phyloP scores from a whole-genome alignment of 768 basidiomycete species.

The Lactarius trivialis region DNA sequence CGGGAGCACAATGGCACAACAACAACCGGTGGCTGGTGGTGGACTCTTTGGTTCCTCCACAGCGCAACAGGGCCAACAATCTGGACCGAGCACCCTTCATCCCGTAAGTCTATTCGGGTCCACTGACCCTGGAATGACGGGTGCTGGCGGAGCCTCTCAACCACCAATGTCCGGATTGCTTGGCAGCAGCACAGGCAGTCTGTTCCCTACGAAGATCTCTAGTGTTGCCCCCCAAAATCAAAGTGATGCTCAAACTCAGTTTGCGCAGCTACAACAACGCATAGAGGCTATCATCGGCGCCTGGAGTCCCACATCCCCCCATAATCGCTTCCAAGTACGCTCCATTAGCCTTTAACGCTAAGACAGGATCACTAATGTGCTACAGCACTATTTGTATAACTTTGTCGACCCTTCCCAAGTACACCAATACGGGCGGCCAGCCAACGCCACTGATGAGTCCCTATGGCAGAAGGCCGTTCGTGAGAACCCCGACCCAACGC shows the following conservation, averaged over 20 bases:
- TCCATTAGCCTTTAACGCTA: not conserved
- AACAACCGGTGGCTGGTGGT: slow-evolving; percentile 3
- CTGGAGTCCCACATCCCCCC: slow-evolving; percentile 62
- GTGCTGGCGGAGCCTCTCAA: slow-evolving; percentile 1
- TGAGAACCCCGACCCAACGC: slow-evolving; percentile 77
- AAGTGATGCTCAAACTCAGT: slow-evolving; percentile 57
- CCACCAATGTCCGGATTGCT: slow-evolving; percentile 16
- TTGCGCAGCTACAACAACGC: slow-evolving; percentile 44
- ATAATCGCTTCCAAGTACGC: slow-evolving; percentile 76
- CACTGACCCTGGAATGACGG: not conserved
- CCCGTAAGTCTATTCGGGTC: not conserved
- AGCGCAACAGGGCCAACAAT: slow-evolving; percentile 4
- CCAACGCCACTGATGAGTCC: slow-evolving; percentile 62
- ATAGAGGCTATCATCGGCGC: slow-evolving; percentile 61
- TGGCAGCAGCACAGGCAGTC: slow-evolving; percentile 24
- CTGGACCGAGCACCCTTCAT: slow-evolving; percentile 3
- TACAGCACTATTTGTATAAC: slow-evolving; percentile 79
- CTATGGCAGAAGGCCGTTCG: slow-evolving; percentile 72
- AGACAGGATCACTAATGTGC: not conserved
- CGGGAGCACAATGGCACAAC: slow-evolving; percentile 19
- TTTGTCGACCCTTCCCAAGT: slow-evolving; percentile 66
- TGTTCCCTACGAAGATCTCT: slow-evolving; percentile 28
- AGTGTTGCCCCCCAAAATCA: slow-evolving; percentile 38
- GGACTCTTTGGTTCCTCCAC: slow-evolving; percentile 12
- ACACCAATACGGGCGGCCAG: slow-evolving; percentile 60